These are phyloP conservation scores for Curvularia verruculosa DNA, from an alignment of 2,329 filamentous ascomycete species.

Conservation along the genomic window DNA sequence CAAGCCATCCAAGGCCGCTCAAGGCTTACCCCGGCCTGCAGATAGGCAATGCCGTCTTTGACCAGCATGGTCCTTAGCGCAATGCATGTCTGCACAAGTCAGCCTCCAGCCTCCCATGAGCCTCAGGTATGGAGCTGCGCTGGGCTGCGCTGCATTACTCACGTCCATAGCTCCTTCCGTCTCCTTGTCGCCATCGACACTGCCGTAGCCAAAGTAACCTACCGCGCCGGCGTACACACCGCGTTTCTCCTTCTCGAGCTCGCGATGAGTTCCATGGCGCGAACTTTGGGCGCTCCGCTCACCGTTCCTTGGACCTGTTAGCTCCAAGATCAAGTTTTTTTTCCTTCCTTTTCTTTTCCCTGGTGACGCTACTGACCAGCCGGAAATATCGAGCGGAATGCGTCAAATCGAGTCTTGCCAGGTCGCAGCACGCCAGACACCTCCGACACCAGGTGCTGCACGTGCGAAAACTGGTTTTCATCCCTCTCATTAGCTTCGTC, in stretches of 20 bases:
- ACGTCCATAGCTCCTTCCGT: slow-evolving; percentile 85
- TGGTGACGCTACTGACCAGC: slow-evolving; percentile 62
- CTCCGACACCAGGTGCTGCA: slow-evolving; percentile 95
- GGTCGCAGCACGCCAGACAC: slow-evolving; percentile 87
- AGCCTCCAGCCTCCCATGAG: slow-evolving; percentile 27
- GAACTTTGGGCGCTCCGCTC: slow-evolving; percentile 92
- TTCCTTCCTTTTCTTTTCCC: slow-evolving; percentile 20
- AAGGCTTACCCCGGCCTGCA: slow-evolving; percentile 84
- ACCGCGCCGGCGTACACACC: slow-evolving; percentile 96
- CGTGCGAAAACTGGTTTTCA: slow-evolving; percentile 78
- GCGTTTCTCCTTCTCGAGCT: slow-evolving; percentile 91
- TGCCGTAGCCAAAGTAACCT: slow-evolving; percentile 91
- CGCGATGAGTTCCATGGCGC: slow-evolving; percentile 97
- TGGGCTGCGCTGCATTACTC: slow-evolving; percentile 30
- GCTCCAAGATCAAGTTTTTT: slow-evolving; percentile 15
- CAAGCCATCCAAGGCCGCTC: slow-evolving; percentile 25
- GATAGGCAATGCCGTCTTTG: slow-evolving; percentile 88
- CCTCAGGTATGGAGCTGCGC: too few relatives aligned
- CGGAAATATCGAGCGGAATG: slow-evolving; percentile 95
- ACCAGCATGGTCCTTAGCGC: slow-evolving; percentile 90
- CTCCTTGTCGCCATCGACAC: slow-evolving; percentile 66
- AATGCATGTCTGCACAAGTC: slow-evolving; percentile 61
- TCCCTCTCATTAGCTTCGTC: slow-evolving; percentile 5
- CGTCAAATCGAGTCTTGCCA: slow-evolving; percentile 89
- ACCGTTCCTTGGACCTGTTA: slow-evolving; percentile 65